Base-by-base conservation (phyloP, 345 rosid genomes). In the Rhodamnia rubescens region DNA sequence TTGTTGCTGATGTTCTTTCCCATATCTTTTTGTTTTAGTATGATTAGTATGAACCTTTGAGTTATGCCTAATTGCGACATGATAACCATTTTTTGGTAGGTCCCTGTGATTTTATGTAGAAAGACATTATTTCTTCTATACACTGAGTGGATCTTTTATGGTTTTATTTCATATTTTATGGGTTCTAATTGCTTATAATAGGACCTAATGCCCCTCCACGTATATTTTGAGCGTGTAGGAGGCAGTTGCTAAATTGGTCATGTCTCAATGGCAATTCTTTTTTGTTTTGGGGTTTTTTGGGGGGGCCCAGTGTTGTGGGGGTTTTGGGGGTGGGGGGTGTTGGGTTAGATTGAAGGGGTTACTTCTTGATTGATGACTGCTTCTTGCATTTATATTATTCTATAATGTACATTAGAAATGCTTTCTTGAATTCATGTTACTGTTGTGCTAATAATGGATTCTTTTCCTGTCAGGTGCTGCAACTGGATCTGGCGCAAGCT, bases 401-500 rank as follows among this genome's bases (percentile, higher is more conserved):
- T 58, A 55, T 16, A 24, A 14, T 27, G n/a, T 26, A 24, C 24
- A 18, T 11, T 81, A 54, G 4, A 82, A 84, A 32, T 20, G n/a
- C 84, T 85, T 69, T 40, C 82, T 59, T 4, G 61, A 83, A 50
- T 69, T 18, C 47, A 36, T 36, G 40, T 36, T 36, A 74, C 36
- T 84, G 5, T 59, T 58, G 69, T 84, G 44, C 24, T 69, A 69
- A 69, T 69, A 49, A 64, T 84, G 29, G 82, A 8, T 75, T 64
- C 22, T 83, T 53, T 83, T 89, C 53, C 49, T 85, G 75, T 57
- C 91, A 96, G 99, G 95, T 86, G 82, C 90, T 87, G 91, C 94
- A 87, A 89, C 92, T 6, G 94, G 91, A 40, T 94, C 97, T 51
- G 98, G 98, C 50, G 91, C 99, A 88, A 97, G 98, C 94, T 95